Evolutionary conservation across 164 flowering plant genomes (phyloP).

Genomic region (Dillenia suffruticosa): DNA sequence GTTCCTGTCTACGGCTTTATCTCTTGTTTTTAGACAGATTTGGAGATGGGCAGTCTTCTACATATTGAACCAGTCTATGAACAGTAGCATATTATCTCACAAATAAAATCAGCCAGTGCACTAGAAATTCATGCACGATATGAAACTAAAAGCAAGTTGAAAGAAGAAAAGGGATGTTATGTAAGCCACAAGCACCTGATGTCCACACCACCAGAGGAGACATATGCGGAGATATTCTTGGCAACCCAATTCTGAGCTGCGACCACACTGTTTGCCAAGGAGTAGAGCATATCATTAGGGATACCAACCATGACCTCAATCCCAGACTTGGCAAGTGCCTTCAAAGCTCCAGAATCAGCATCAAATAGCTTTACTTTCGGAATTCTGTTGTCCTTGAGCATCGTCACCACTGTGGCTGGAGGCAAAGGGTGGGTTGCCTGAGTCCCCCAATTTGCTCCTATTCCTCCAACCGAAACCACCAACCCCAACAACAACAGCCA

Average conservation of each 20-base stretch:
- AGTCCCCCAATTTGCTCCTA: conserved; percentile 71
- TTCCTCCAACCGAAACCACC: conserved; percentile 25
- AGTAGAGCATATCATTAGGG: conserved; percentile 79
- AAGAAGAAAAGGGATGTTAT: too few species aligned
- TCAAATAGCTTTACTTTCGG: conserved; percentile 82
- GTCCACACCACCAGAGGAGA: conserved; percentile 43
- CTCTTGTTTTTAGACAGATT: too few species aligned
- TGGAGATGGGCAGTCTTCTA: too few species aligned
- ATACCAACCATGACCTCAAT: conserved; percentile 97
- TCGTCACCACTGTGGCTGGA: conserved; percentile 38
- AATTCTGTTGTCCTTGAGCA: conserved; percentile 47
- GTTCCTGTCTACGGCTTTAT: too few species aligned
- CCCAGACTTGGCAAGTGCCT: conserved; percentile 48
- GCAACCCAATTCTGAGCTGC: conserved; percentile 93
- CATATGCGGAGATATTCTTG: conserved; percentile 63
- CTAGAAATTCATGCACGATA: too few species aligned
- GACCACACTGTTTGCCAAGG: conserved; percentile 56
- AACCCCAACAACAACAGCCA: neutral
- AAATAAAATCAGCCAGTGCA: too few species aligned
- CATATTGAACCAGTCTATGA: too few species aligned
- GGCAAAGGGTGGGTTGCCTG: conserved; percentile 45
- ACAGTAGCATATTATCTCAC: too few species aligned
- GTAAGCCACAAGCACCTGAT: conserved; percentile 27
- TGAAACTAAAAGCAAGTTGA: too few species aligned
- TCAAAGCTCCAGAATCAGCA: conserved; percentile 57